Base-by-base conservation (phyloP, 495 filamentous ascomycete genomes). In the Emericellopsis terricola region DNA sequence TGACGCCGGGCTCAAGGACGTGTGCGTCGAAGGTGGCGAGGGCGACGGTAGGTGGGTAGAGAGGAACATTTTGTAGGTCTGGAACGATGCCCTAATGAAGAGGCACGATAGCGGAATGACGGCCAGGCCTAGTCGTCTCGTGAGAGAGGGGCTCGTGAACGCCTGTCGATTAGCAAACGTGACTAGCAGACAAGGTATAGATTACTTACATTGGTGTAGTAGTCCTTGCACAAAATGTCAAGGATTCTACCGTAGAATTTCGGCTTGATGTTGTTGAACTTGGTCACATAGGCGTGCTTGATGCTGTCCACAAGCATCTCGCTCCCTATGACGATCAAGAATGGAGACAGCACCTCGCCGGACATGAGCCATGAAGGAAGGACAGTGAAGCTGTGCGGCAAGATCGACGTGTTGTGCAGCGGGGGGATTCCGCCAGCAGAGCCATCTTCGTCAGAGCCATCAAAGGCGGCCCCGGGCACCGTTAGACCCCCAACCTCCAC, bases 11-110 rank as follows among this genome's bases (percentile, higher is more conserved):
- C 64, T 64, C 0, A 80, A 57, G 2, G 81, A 72, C 0, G 79
- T 70, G 11, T 67, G 65, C 2, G 75, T 69, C 1, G 76, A 71
- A 0, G 76, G 70, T 0, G 80, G 83, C 6, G 84, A 61, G 0
- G 81, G 78, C 2, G 72, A 66, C 7, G 81, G 79, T 10, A 92
- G 59, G 40, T 91, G 69, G 0, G 81, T 83, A 5, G 86, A 78
- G 8, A 96, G 69, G 55, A 96, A 92, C 86, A 94, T 94, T 54
- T 94, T 81, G 55, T 99, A 99, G 8, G 86, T 94, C 51, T 99
- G 89, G 14, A 96, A 68, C 2, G 81, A 82, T 23, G 91, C 81
- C 18, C 89, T 76, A 50, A 99, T 86, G 57, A 96, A 96, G 34
- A 99, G 78, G 45, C 83, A 93, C 4, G 84, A 81, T 11, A 99